phyloP scores from a whole-genome alignment of 495 filamentous ascomycete genomes.

The Penicillium egyptiacum region DNA sequence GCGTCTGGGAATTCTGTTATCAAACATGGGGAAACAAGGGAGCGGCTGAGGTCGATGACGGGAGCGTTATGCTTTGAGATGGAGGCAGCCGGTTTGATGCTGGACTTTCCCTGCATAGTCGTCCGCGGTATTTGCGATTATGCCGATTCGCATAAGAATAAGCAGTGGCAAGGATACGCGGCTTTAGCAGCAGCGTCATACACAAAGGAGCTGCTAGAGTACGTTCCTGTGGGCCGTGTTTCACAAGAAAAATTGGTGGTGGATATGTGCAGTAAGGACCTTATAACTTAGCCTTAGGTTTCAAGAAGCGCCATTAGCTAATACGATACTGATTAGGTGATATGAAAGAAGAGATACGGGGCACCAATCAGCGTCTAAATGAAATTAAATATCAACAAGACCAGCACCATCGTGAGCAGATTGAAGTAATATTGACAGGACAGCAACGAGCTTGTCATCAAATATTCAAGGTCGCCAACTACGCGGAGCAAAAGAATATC shows the following conservation, averaged over 20 bases:
- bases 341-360: too few species aligned
- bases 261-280: too few species aligned
- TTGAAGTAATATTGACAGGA: too few species aligned
- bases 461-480: too few species aligned
- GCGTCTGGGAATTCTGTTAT: conserved; percentile 30
- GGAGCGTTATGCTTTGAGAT: conserved; percentile 41
- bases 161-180: conserved; percentile 35
- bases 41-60: conserved; percentile 29
- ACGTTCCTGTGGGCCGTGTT: neutral
- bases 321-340: too few species aligned
- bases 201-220: conserved; percentile 26
- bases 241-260: neutral
- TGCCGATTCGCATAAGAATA: conserved; percentile 39
- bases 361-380: too few species aligned
- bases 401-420: too few species aligned
- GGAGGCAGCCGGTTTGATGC: conserved; percentile 45
- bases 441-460: too few species aligned
- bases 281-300: too few species aligned
- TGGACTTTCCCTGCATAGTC: conserved; percentile 37
- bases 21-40: conserved; percentile 27
- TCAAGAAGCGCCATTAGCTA: too few species aligned
- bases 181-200: conserved; percentile 32
- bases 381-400: too few species aligned
- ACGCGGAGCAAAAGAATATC: too few species aligned
- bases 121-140: conserved; percentile 42